phyloP scores from a whole-genome alignment of 192 early-diverging fungal genomes.

The Neocallimastix lanati region DNA sequence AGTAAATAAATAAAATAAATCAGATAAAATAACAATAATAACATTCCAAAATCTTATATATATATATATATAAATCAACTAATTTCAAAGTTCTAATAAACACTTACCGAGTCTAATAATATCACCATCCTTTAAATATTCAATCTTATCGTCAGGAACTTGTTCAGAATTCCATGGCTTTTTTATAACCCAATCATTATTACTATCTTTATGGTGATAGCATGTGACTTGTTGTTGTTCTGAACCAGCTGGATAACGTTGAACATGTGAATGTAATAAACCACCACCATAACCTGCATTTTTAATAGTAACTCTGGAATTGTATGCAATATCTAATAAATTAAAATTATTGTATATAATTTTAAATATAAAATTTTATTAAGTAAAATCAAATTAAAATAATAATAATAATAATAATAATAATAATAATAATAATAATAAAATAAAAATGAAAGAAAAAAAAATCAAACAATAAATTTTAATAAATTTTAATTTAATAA shows the following conservation, averaged over 20 bases:
- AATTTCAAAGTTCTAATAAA: background rate
- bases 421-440: too few species aligned
- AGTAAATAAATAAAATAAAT: too few species aligned
- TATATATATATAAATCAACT: background rate
- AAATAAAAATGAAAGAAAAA: too few species aligned
- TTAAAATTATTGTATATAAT: too few species aligned
- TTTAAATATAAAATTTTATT: too few species aligned
- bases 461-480: too few species aligned
- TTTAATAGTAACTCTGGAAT: background rate
- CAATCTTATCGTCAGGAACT: background rate
- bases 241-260: background rate
- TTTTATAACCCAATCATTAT: background rate
- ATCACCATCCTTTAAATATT: background rate
- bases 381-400: too few species aligned
- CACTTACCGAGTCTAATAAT: background rate
- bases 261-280: background rate
- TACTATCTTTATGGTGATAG: background rate
- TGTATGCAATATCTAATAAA: background rate
- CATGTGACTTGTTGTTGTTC: constrained; percentile 2
- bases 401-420: too few species aligned
- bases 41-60: too few species aligned
- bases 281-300: background rate
- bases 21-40: too few species aligned
- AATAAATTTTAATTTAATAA: background rate
- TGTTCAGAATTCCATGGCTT: background rate